These are phyloP conservation scores for Pyricularia grisea DNA, from an alignment of 2,329 filamentous ascomycete genomes.

Conservation along the genomic window DNA sequence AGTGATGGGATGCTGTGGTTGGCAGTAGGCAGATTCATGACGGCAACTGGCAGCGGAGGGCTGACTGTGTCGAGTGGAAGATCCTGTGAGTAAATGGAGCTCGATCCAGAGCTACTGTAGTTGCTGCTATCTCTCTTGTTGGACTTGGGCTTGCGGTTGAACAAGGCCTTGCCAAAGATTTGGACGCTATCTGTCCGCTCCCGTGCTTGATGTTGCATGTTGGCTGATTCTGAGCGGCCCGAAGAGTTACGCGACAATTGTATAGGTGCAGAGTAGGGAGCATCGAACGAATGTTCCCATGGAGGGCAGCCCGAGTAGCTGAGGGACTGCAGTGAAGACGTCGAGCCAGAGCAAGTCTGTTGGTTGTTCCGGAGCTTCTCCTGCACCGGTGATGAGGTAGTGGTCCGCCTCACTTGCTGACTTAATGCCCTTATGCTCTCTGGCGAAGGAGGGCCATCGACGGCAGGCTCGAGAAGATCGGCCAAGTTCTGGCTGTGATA, in stretches of 20 bases:
- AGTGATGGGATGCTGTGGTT: conserved; percentile 32
- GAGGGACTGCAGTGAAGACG: conserved; percentile 42
- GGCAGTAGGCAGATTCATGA: background rate
- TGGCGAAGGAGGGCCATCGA: conserved; percentile 53
- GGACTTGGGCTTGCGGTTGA: conserved; percentile 39
- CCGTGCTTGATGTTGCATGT: conserved; percentile 30
- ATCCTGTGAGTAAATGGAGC: conserved; percentile 39
- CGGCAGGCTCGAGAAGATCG: conserved; percentile 45
- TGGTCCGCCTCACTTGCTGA: conserved; percentile 43
- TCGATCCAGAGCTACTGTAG: conserved; percentile 32
- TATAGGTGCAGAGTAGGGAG: conserved; percentile 18
- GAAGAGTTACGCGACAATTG: conserved; percentile 46
- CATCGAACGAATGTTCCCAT: conserved; percentile 42
- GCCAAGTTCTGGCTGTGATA: conserved; percentile 16
- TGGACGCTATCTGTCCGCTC: conserved; percentile 52
- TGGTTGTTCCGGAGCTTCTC: conserved; percentile 38
- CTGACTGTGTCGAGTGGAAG: conserved; percentile 21
- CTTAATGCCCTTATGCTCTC: conserved; percentile 48
- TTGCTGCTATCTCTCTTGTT: conserved; percentile 36
- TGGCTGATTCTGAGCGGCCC: conserved; percentile 42
- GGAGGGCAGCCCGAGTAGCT: conserved; percentile 31
- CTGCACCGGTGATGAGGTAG: conserved; percentile 27
- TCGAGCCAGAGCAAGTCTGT: conserved; percentile 42
- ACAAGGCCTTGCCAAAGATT: conserved; percentile 49
- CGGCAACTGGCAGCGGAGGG: conserved; percentile 20